Evolutionary conservation across 2,329 filamentous ascomycete species (phyloP), one percentile per base, ranked within the genome.

Genomic region (Neonectria neomacrospora): DNA sequence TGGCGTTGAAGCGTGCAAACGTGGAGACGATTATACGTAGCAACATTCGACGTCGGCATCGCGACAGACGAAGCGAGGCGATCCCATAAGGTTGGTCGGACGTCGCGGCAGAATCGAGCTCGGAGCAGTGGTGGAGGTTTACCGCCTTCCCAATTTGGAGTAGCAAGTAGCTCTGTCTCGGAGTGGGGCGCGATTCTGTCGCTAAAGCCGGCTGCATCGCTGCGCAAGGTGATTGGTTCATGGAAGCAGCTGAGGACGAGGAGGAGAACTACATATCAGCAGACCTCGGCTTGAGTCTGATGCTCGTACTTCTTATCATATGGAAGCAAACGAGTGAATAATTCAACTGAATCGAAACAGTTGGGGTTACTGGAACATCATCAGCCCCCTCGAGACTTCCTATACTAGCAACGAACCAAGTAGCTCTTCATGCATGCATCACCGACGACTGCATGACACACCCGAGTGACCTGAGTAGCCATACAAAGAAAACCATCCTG

Each of bases 101-200:
- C 48, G 58, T 58, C 20, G 66, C 61, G 74, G 74, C 74, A 75
- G 74, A 75, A 75, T 70, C 12, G 1, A 65, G 63, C 66, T 67
- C 42, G 32, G 20, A 50, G 52, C 32, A 58, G 16, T 30, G 28
- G 34, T 32, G 18, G 3, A 14, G 11, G 20, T 22, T 53, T 65
- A 75, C 74, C 74, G 74, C 74, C 70, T 75, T 64, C 73, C 56
- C 1, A 0, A 53, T 71, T 54, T 12, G 67, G 37, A 1, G 59
- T 22, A 57, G 45, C 45, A 11, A 18, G 16, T 8, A 18, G 51
- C 34, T 39, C 18, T 39, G n/a, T 42, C 16, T 45, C 18, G 7
- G 34, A 37, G 51, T 26, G 23, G 22, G 32, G 39, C 20, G 37
- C 60, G 28, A 50, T 32, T 48, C 28, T 4, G 56, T 64, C 28